Percentiles rank a stretch among this genome's conserved stretches.
Conservation (phyloP, 2,329 filamentous ascomycete species). For the Alternaria sp. region DNA sequence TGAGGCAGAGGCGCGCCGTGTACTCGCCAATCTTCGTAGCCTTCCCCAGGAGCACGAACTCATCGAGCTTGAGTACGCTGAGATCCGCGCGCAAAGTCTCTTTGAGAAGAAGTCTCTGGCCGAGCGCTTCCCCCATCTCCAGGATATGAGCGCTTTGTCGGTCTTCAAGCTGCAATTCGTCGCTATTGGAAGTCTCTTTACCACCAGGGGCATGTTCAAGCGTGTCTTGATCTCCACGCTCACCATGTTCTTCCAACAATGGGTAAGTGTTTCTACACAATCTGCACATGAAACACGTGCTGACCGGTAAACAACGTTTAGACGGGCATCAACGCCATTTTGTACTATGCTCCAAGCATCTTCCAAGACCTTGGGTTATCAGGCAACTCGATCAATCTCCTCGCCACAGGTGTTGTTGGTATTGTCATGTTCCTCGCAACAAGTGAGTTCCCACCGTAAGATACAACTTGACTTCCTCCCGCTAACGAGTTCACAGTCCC, state of each 20-base stretch:
- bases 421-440: slow-evolving; percentile 69
- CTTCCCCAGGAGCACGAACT: slow-evolving; percentile 70
- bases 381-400: slow-evolving; percentile 59
- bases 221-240: slow-evolving; percentile 67
- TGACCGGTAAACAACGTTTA: background rate
- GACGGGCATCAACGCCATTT: slow-evolving; percentile 56
- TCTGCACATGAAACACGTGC: too few relatives aligned
- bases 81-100: slow-evolving; percentile 77
- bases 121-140: slow-evolving; percentile 70
- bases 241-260: slow-evolving; percentile 51
- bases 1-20: slow-evolving; percentile 69
- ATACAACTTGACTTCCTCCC: rapidly evolving
- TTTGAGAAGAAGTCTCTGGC: slow-evolving; percentile 76
- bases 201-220: slow-evolving; percentile 68
- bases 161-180: slow-evolving; percentile 66
- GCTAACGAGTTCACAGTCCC: slow-evolving; percentile 51
- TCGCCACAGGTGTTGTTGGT: slow-evolving; percentile 75
- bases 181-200: slow-evolving; percentile 69
- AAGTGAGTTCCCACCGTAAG: slow-evolving; percentile 21
- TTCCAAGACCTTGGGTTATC: slow-evolving; percentile 57
- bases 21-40: slow-evolving; percentile 68
- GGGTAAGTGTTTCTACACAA: slow-evolving; percentile 17
- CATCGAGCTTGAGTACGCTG: slow-evolving; percentile 75
- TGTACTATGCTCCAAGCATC: slow-evolving; percentile 59
- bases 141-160: slow-evolving; percentile 64